These are phyloP conservation scores for Tubosaeta sp. DNA, from an alignment of 768 basidiomycete genomes.

Conservation along the genomic window DNA sequence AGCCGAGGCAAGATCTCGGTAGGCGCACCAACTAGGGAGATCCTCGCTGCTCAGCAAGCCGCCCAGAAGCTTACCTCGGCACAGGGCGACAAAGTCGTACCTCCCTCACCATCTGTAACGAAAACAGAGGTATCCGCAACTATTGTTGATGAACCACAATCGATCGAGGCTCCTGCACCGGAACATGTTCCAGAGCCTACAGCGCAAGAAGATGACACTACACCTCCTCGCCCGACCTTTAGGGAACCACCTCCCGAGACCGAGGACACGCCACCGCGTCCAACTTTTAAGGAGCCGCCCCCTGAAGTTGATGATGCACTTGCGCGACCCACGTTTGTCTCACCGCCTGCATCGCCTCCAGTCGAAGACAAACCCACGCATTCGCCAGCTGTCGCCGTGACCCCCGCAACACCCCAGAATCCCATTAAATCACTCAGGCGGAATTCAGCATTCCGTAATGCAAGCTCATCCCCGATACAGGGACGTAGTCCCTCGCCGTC, in stretches of 20 bases:
- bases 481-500: constrained; percentile 45
- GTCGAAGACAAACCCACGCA: constrained; percentile 21
- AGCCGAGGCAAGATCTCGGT: constrained; percentile 73
- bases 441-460: constrained; percentile 31
- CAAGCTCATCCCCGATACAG: constrained; percentile 30
- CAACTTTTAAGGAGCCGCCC: constrained; percentile 60
- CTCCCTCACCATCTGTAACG: constrained; percentile 11
- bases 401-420: constrained; percentile 50
- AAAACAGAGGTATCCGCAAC: constrained; percentile 18
- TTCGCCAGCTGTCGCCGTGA: constrained; percentile 35
- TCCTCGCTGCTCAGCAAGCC: constrained; percentile 66
- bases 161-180: constrained; percentile 2
- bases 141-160: constrained; percentile 15
- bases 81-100: constrained; percentile 11
- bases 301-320: constrained; percentile 48
- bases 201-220: constrained; percentile 11
- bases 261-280: constrained; percentile 33
- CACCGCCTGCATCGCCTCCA: constrained; percentile 24
- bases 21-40: constrained; percentile 63
- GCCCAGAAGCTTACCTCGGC: constrained; percentile 46
- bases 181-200: constrained; percentile 5
- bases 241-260: constrained; percentile 55
- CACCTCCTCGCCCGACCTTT: constrained; percentile 44
- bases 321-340: constrained; percentile 16
- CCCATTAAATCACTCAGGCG: constrained; percentile 41